These are phyloP conservation scores for Metschnikowia lachancei DNA, from an alignment of 805 yeast species.

Conservation along the genomic window DNA sequence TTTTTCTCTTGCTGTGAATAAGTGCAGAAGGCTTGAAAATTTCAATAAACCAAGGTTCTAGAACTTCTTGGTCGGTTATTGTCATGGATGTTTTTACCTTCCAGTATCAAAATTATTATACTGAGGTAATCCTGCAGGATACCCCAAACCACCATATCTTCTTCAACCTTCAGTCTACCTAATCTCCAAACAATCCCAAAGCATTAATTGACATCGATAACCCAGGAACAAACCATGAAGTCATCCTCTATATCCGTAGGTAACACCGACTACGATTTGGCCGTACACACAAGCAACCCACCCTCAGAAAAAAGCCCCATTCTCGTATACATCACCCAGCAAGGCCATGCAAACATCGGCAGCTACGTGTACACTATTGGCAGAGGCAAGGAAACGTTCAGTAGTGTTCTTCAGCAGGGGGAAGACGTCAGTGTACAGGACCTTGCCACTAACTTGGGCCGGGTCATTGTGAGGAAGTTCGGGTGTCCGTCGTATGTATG, in stretches of 20 bases:
- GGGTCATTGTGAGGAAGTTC: constrained; percentile 39
- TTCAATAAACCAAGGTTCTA: no score
- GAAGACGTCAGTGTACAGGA: constrained; percentile 42
- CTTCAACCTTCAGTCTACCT: no score
- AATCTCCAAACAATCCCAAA: no score
- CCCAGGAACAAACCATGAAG: constrained; percentile 10
- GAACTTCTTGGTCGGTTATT: no score
- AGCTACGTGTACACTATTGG: constrained; percentile 44
- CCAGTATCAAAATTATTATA: no score
- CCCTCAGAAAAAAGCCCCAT: constrained; percentile 23
- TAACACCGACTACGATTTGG: constrained; percentile 15
- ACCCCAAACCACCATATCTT: no score
- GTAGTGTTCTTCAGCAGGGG: constrained; percentile 45
- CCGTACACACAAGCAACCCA: constrained; percentile 10
- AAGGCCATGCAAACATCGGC: constrained; percentile 33
- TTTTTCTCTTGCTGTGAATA: no score
- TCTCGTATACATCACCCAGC: constrained; percentile 31
- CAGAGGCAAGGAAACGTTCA: constrained; percentile 27
- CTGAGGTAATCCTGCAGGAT: no score
- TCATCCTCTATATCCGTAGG: constrained; percentile 13
- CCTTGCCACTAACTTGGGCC: constrained; percentile 42
- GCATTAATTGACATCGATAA: no score
- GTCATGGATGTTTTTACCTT: no score
- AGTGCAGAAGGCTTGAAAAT: no score
- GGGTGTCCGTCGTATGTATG: constrained; percentile 45